These are phyloP conservation scores for Colletotrichum cuscutae DNA, from an alignment of 2,329 filamentous ascomycete species.

Conservation along the genomic window DNA sequence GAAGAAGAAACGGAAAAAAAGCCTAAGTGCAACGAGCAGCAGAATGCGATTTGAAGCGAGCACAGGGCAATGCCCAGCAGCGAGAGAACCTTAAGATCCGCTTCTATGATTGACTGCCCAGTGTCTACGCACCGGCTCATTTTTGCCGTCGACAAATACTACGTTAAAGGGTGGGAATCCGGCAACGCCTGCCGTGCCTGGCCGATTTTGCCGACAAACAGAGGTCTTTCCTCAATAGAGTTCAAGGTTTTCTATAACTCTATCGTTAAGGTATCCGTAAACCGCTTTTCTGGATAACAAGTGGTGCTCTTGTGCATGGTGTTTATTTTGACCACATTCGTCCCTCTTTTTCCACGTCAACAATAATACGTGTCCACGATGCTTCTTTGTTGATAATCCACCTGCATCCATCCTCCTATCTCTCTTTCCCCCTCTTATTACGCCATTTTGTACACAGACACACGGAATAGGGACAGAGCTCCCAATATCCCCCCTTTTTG, in stretches of 20 bases:
- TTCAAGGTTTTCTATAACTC: conserved; percentile 12
- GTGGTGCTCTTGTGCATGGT: conserved; percentile 11
- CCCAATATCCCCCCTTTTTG: neutral
- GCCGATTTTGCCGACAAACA: conserved; percentile 22
- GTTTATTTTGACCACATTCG: conserved; percentile 17
- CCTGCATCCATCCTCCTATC: neutral
- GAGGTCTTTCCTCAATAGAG: conserved; percentile 3
- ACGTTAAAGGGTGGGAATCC: neutral
- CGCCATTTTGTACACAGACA: neutral
- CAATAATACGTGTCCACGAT: neutral
- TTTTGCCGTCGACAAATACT: neutral
- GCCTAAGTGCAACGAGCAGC: neutral
- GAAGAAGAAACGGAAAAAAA: neutral
- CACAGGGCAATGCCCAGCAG: neutral
- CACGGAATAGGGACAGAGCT: neutral
- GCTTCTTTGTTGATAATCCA: neutral
- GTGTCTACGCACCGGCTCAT: neutral
- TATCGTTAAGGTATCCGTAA: conserved; percentile 11
- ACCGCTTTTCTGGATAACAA: neutral
- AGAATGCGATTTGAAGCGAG: neutral
- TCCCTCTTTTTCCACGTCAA: neutral
- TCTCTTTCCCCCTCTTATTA: too few relatives aligned
- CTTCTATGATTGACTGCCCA: conserved; percentile 22
- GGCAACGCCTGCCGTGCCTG: conserved; percentile 8
- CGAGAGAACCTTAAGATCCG: conserved; percentile 18